phyloP scores from a whole-genome alignment of 2,329 filamentous ascomycete genomes.

The Alternaria novae-zelandiae region DNA sequence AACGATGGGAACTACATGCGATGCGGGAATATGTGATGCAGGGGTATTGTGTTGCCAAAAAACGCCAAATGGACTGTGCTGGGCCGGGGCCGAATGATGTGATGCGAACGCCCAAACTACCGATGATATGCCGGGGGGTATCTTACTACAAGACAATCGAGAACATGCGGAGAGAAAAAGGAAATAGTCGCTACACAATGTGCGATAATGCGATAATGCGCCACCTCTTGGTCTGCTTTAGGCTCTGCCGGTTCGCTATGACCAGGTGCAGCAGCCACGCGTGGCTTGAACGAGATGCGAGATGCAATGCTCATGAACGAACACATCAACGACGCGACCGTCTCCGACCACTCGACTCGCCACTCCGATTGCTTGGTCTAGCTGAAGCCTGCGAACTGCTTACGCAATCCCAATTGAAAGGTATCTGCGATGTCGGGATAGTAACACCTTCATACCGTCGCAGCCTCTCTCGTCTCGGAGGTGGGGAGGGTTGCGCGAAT shows the following conservation, averaged over 20 bases:
- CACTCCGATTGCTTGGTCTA: constrained; percentile 10
- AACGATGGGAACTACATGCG: not conserved
- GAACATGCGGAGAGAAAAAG: not conserved
- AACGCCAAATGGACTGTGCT: not conserved
- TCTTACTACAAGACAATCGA: not conserved
- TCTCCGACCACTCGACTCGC: constrained; percentile 32
- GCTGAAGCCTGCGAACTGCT: constrained; percentile 44
- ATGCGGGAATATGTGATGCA: not conserved
- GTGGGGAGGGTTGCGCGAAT: constrained; percentile 44
- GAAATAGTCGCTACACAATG: not conserved
- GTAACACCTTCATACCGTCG: constrained; percentile 41
- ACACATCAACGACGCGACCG: constrained; percentile 31
- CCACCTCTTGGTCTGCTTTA: too few relatives aligned
- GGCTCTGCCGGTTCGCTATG: too few relatives aligned
- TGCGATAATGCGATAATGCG: not conserved
- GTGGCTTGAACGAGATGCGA: not conserved
- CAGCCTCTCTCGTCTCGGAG: constrained; percentile 39
- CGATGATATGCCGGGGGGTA: constrained; percentile 8
- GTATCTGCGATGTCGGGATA: constrained; percentile 39
- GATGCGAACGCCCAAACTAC: constrained; percentile 10
- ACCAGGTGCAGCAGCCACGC: not conserved
- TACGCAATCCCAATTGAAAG: constrained; percentile 48
- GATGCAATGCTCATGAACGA: not conserved
- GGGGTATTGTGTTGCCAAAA: not conserved
- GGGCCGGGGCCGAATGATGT: not conserved